Percentiles rank a stretch among this genome's conserved stretches.
These are phyloP conservation scores for Candida sp. DNA, from an alignment of 1,139 yeast species.

Conservation along the genomic window DNA sequence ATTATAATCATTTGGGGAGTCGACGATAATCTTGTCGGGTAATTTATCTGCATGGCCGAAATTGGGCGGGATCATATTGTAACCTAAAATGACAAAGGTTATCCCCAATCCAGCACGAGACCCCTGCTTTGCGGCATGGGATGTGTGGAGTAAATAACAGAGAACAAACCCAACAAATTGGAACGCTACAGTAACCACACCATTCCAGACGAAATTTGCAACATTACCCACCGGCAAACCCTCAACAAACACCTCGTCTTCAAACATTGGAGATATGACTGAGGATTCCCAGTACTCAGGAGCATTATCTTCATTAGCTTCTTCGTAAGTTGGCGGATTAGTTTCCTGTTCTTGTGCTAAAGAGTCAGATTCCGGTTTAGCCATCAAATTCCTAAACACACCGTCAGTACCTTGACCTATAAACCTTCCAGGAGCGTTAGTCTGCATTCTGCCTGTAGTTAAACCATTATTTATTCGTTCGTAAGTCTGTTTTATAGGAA, in stretches of 20 bases:
- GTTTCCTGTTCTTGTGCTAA: conserved; percentile 34
- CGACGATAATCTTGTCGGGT: conserved; percentile 45
- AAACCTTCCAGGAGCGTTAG: conserved; percentile 42
- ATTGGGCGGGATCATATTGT: conserved; percentile 62
- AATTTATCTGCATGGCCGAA: conserved; percentile 38
- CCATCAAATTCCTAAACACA: conserved; percentile 86
- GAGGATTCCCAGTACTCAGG: conserved; percentile 99
- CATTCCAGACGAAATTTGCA: conserved; percentile 87
- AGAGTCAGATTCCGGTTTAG: conserved; percentile 69
- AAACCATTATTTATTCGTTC: conserved; percentile 44
- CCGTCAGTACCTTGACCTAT: conserved; percentile 75
- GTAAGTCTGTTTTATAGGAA: conserved; percentile 43
- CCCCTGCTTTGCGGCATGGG: conserved; percentile 97
- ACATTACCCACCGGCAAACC: conserved; percentile 94
- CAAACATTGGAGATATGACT: conserved; percentile 76
- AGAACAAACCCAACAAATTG: conserved; percentile 92
- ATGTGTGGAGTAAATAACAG: conserved; percentile 88
- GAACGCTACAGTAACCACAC: conserved; percentile 82
- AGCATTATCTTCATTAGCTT: conserved; percentile 90
- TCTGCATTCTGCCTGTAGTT: conserved; percentile 43
- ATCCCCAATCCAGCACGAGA: conserved; percentile 90
- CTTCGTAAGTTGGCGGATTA: conserved; percentile 91
- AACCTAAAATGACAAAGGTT: conserved; percentile 78
- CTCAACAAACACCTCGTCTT: conserved; percentile 89
- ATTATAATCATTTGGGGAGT: conserved; percentile 54